A percentile compares a stretch with the other conserved stretches of the same genome.
Conservation (phyloP, 106 monocot species). For the Gastrodia elata region DNA sequence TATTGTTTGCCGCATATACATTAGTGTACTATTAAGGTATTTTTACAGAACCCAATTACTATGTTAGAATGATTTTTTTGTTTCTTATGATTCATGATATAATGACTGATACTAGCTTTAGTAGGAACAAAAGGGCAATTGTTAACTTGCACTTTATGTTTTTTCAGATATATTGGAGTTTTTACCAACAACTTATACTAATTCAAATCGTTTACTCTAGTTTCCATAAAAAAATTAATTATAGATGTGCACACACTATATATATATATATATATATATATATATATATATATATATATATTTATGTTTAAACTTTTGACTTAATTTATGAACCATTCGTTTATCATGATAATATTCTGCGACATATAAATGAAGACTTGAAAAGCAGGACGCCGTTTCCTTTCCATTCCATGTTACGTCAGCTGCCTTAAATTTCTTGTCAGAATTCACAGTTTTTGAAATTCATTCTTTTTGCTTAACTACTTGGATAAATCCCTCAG, state of each 20-base stretch:
- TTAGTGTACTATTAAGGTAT: not conserved
- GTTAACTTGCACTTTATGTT: not conserved
- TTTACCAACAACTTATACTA: not conserved
- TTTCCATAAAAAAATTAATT: no score
- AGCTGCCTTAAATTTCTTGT: not conserved
- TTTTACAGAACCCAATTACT: not conserved
- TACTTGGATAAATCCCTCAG: not conserved
- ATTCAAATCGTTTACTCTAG: conserved; percentile 2
- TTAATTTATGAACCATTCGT: not conserved
- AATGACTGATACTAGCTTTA: not conserved
- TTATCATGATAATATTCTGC: not conserved
- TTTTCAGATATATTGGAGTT: not conserved
- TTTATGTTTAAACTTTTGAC: not conserved
- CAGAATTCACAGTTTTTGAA: not conserved
- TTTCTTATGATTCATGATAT: not conserved
- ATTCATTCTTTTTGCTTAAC: not conserved
- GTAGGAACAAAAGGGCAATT: not conserved
- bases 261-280: not conserved
- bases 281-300: not conserved
- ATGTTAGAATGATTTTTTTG: not conserved
- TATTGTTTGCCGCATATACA: not conserved
- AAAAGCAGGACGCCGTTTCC: not conserved
- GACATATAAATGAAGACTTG: not conserved
- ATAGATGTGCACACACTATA: not conserved
- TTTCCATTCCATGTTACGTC: conserved; percentile 2